These are phyloP conservation scores for Ganoderma leucocontextum DNA, from an alignment of 1,284 basidiomycete genomes.

Conservation along the genomic window DNA sequence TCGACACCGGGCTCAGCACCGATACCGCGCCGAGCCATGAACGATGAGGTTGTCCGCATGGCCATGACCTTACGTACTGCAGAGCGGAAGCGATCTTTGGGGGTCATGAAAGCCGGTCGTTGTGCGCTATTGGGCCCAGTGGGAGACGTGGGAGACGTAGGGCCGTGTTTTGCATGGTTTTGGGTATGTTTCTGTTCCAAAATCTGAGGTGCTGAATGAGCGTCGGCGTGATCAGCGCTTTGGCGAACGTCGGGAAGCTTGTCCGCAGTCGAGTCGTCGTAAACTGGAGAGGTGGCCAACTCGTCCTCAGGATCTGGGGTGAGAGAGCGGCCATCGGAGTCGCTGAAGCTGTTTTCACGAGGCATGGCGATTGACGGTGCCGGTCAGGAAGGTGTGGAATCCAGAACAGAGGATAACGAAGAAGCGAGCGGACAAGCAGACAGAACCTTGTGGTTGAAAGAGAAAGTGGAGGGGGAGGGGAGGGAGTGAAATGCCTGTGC, in stretches of 20 bases:
- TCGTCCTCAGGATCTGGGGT: constrained; percentile 57
- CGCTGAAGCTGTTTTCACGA: constrained; percentile 67
- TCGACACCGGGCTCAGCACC: constrained; percentile 74
- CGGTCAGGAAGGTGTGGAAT: not conserved
- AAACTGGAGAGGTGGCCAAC: constrained; percentile 30
- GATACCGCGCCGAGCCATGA: constrained; percentile 46
- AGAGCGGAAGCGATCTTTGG: constrained; percentile 57
- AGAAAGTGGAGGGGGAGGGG: constrained; percentile 8
- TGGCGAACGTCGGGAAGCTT: constrained; percentile 12
- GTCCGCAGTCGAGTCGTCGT: constrained; percentile 23
- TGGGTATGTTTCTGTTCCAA: constrained; percentile 9
- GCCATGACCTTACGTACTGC: constrained; percentile 64
- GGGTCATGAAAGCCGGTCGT: constrained; percentile 37
- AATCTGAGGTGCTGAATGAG: constrained; percentile 13
- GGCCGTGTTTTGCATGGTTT: not conserved
- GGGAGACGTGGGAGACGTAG: constrained; percentile 1
- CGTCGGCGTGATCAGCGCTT: constrained; percentile 3
- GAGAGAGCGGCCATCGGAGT: constrained; percentile 64
- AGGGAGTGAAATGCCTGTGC: constrained; percentile 5
- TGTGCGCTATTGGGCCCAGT: constrained; percentile 3
- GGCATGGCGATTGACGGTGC: constrained; percentile 45
- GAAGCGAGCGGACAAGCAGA: not conserved
- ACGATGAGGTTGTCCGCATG: constrained; percentile 58
- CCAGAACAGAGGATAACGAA: not conserved
- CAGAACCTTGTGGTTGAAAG: not conserved